phyloP scores from a whole-genome alignment of 1,139 yeast species.

The Scheffersomyces titani region DNA sequence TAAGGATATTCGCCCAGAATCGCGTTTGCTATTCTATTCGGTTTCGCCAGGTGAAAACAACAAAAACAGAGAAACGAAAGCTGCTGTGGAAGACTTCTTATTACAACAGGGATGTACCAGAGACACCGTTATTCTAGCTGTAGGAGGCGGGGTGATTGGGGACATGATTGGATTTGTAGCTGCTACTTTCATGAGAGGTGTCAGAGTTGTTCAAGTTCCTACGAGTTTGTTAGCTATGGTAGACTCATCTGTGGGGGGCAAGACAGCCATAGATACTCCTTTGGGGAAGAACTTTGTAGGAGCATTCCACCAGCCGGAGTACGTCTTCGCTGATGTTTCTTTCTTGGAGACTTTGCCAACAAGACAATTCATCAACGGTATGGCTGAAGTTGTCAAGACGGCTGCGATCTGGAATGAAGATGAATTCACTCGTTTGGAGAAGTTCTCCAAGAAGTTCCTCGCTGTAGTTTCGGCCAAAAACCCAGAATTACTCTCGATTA shows the following conservation, averaged over 20 bases:
- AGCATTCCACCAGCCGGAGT: slow-evolving; percentile 95
- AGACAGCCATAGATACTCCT: slow-evolving; percentile 98
- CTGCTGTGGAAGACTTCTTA: slow-evolving; percentile 88
- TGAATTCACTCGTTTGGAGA: slow-evolving; percentile 84
- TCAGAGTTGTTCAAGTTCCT: slow-evolving; percentile 90
- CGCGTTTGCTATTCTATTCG: slow-evolving; percentile 70
- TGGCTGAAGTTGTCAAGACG: slow-evolving; percentile 97
- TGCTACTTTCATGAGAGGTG: slow-evolving; percentile 98
- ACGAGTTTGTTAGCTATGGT: slow-evolving; percentile 96
- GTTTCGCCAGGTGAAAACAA: slow-evolving; percentile 94
- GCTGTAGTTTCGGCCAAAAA: slow-evolving; percentile 50
- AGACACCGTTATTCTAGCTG: slow-evolving; percentile 91
- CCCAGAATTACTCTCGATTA: slow-evolving; percentile 63
- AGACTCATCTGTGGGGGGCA: slow-evolving; percentile 97
- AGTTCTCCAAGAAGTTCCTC: slow-evolving; percentile 67
- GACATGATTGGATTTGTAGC: slow-evolving; percentile 99
- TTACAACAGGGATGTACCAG: slow-evolving; percentile 89
- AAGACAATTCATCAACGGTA: slow-evolving; percentile 95
- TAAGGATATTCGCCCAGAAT: slow-evolving; percentile 33
- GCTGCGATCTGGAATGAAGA: slow-evolving; percentile 97
- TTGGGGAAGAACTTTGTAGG: slow-evolving; percentile 95
- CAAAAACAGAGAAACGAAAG: slow-evolving; percentile 87
- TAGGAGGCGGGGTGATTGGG: slow-evolving; percentile 99
- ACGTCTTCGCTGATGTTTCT: slow-evolving; percentile 83
- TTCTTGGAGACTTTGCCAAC: slow-evolving; percentile 88